Percentiles rank a stretch among this genome's conserved stretches.
Conservation (phyloP, 257 asterid genomes). For the Paulownia fortunei region DNA sequence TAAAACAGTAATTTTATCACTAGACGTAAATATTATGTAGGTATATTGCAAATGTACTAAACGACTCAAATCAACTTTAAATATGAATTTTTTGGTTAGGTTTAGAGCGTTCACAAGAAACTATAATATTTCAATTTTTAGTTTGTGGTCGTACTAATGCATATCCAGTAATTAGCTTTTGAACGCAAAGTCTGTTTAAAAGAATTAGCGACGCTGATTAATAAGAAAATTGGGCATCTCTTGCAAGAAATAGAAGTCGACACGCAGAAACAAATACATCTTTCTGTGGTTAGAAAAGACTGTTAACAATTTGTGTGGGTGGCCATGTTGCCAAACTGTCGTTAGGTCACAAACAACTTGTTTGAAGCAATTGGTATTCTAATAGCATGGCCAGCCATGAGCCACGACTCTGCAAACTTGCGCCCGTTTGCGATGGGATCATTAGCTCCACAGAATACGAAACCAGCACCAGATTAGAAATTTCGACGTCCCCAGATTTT, state of each 20-base stretch:
- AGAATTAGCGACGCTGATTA: too few relatives aligned
- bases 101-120: too few relatives aligned
- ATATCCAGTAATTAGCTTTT: too few relatives aligned
- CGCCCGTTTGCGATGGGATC: neutral
- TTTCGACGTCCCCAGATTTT: neutral
- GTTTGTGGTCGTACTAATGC: too few relatives aligned
- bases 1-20: too few relatives aligned
- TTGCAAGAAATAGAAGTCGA: neutral
- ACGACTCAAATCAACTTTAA: neutral
- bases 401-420: conserved; percentile 14
- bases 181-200: too few relatives aligned
- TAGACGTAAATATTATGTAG: too few relatives aligned
- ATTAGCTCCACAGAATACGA: neutral
- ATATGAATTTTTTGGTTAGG: too few relatives aligned
- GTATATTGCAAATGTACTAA: too few relatives aligned
- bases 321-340: neutral
- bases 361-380: neutral
- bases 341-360: neutral
- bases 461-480: neutral
- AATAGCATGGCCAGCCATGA: neutral
- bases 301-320: neutral
- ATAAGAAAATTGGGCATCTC: neutral
- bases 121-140: too few relatives aligned
- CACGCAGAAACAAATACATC: neutral
- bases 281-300: neutral